Evolutionary conservation across 345 rosid genomes (phyloP), one percentile per base, ranked within the genome.

Genomic region (Turnera subulata): DNA sequence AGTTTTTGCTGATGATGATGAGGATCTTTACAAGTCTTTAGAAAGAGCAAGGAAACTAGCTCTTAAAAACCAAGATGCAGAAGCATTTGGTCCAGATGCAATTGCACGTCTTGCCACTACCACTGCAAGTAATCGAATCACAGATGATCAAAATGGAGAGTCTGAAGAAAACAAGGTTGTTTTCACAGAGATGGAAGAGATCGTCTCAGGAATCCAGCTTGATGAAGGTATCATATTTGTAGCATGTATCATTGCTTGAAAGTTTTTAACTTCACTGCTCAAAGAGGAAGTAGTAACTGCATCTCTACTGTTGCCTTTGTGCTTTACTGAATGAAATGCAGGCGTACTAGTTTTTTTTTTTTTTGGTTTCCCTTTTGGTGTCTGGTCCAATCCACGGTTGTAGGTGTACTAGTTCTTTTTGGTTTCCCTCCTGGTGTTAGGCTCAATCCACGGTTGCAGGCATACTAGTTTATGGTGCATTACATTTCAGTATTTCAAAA

Each of bases 131-230:
- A 69, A 33, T 62, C 83, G 80, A 64, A 49, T 60, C 29, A 69
- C 66, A 29, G 89, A 78, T 40, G 84, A 78, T 56, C 73, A 84
- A 58, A 73, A 67, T 56, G 87, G 71, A 56, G 96, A 87, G 63
- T 26, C 81, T 40, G 83, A 84, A 72, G 97, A 93, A 75, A 81
- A 81, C 77, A 87, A 74, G 50, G 76, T 89, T 72, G 94, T 88
- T 65, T 80, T 93, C 62, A 87, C 97, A 14, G 96, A 93, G 80
- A 81, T 93, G 86, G 90, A 84, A 50, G 99, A 84, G 69, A 89
- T 93, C 80, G 96, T 90, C 56, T 82, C 85, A 84, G 99, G 86
- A 49, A 91, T 93, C 42, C 85, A 90, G 59, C 83, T 82, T 55
- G 77, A 73, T 63, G 87, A 84, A 80, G 99, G 97, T 89, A 75